phyloP scores from a whole-genome alignment of 805 yeast species.

The Candida hispaniensis region DNA sequence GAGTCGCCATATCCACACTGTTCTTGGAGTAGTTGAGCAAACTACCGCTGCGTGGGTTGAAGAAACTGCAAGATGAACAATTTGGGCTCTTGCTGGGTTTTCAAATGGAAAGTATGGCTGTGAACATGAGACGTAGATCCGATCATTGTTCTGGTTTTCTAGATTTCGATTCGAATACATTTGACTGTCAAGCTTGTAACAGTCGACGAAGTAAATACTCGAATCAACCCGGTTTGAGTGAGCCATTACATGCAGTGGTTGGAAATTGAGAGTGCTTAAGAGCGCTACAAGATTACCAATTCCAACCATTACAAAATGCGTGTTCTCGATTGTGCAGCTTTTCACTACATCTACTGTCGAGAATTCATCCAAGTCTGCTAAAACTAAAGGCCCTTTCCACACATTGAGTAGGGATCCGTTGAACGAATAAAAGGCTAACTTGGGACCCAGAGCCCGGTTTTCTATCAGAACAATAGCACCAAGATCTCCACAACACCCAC shows the following conservation, averaged over 20 bases:
- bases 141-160: no score
- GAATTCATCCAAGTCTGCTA: constrained; percentile 1
- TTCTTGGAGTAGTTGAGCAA: constrained; percentile 10
- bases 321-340: constrained; percentile 1
- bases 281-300: constrained; percentile 5
- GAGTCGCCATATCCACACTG: constrained; percentile 13
- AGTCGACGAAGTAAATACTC: constrained; percentile 6
- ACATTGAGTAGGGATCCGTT: constrained; percentile 2
- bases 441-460: constrained; percentile 7
- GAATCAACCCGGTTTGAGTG: constrained; percentile 1
- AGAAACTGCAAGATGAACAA: constrained; percentile 5
- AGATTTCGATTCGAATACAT: constrained; percentile 1
- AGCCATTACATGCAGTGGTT: constrained; percentile 13
- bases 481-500: constrained; percentile 3
- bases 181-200: constrained; percentile 3
- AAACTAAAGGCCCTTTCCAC: constrained; percentile 9
- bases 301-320: constrained; percentile 2
- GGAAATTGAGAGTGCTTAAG: constrained; percentile 1
- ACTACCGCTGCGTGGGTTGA: constrained; percentile 12
- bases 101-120: constrained; percentile 7
- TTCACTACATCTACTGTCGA: constrained; percentile 2
- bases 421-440: constrained; percentile 3
- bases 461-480: constrained; percentile 9
- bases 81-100: constrained; percentile 2
- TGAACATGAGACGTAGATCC: constrained; percentile 6